phyloP scores from a whole-genome alignment of 495 filamentous ascomycete species.

The Mytilinidion resinicola region DNA sequence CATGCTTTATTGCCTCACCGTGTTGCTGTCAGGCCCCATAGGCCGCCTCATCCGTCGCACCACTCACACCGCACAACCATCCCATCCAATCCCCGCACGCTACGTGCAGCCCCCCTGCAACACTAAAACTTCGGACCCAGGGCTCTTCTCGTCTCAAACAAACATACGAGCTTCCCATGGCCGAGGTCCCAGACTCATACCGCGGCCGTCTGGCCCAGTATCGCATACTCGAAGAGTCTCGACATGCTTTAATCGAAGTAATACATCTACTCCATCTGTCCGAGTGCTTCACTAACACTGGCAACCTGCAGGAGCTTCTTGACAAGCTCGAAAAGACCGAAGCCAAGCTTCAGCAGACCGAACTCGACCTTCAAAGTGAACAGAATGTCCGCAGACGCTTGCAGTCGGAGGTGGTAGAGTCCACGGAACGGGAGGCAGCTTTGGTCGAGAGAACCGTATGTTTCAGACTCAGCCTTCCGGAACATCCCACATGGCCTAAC shows the following conservation, averaged over 20 bases:
- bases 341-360: slow-evolving; percentile 23
- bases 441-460: slow-evolving; percentile 20
- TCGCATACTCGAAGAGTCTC: slow-evolving; percentile 25
- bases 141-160: neutral
- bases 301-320: slow-evolving; percentile 17
- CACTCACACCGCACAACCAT: too few species aligned
- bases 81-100: neutral
- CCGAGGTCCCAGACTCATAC: slow-evolving; percentile 15
- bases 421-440: slow-evolving; percentile 20
- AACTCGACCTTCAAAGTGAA: slow-evolving; percentile 24
- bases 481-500: neutral
- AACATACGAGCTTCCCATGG: neutral
- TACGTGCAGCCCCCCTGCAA: slow-evolving; percentile 1
- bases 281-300: neutral
- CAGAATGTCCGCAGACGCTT: slow-evolving; percentile 27
- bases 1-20: too few species aligned
- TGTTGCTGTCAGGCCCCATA: too few species aligned
- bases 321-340: slow-evolving; percentile 25
- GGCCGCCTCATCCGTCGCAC: too few species aligned
- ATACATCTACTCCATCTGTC: neutral
- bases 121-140: neutral
- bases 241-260: slow-evolving; percentile 24
- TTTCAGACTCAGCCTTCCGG: neutral
- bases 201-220: slow-evolving; percentile 24
- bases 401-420: slow-evolving; percentile 24